A percentile compares a stretch with the other conserved stretches of the same genome.
These are phyloP conservation scores for Inga oerstediana DNA, from an alignment of 306 rosid species.

Conservation along the genomic window DNA sequence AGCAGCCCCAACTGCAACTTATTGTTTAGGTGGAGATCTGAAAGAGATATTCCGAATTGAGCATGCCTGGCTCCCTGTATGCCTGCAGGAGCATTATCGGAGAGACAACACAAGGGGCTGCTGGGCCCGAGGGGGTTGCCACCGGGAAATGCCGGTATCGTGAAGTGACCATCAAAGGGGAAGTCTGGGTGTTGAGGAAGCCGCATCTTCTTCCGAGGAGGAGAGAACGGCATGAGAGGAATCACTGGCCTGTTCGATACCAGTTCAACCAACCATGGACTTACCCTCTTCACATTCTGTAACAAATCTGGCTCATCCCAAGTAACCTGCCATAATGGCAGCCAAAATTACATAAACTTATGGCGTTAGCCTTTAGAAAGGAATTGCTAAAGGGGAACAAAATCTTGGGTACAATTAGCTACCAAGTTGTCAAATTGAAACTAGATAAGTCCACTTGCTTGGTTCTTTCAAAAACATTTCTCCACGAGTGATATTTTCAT, in stretches of 20 bases:
- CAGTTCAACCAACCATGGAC: constrained; percentile 92
- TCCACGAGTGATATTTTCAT: background rate
- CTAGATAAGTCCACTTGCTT: background rate
- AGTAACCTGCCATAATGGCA: constrained; percentile 58
- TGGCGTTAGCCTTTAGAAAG: background rate
- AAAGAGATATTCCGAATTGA: constrained; percentile 82
- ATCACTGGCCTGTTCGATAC: constrained; percentile 75
- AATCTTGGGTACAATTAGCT: background rate
- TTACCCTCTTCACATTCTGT: constrained; percentile 91
- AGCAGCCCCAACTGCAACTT: constrained; percentile 79
- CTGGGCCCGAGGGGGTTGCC: constrained; percentile 82
- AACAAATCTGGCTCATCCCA: constrained; percentile 99
- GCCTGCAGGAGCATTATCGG: constrained; percentile 91
- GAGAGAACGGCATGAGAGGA: constrained; percentile 67
- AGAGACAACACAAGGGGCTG: constrained; percentile 75
- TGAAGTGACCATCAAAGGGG: constrained; percentile 64
- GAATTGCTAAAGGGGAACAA: background rate
- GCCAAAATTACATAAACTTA: background rate
- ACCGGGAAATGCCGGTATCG: constrained; percentile 53
- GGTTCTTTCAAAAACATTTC: background rate
- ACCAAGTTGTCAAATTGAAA: background rate
- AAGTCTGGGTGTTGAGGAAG: constrained; percentile 67
- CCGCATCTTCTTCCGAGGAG: constrained; percentile 88
- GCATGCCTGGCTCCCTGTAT: constrained; percentile 99
- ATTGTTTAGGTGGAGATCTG: constrained; percentile 73